Percentiles rank a stretch among this genome's conserved stretches.
Evolutionary conservation across 768 basidiomycete species (phyloP).

Genomic region (Terana coerulea): DNA sequence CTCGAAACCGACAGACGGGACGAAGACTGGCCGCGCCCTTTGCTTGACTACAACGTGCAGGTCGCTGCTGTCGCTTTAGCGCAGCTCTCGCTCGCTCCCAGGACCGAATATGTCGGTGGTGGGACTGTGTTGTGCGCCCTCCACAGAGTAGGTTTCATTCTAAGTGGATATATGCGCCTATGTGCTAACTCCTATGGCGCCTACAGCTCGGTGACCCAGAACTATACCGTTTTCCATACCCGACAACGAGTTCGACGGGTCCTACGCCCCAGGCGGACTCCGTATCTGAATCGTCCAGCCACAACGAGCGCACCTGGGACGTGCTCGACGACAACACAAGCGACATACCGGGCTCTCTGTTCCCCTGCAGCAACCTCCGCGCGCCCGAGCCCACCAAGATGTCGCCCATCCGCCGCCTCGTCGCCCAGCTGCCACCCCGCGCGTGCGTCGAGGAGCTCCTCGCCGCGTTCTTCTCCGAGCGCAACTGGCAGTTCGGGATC

Average conservation of each 20-base stretch:
- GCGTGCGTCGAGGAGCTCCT: constrained; percentile 15
- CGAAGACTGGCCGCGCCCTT: constrained; percentile 15
- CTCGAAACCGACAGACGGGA: not conserved
- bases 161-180: not conserved
- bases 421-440: constrained; percentile 23
- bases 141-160: constrained; percentile 34
- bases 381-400: not conserved
- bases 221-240: constrained; percentile 34
- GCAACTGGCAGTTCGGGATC: constrained; percentile 50
- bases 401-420: constrained; percentile 31
- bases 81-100: constrained; percentile 39
- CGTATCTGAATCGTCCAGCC: constrained; percentile 6
- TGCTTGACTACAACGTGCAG: constrained; percentile 33
- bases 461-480: constrained; percentile 37
- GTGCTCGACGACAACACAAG: constrained; percentile 23
- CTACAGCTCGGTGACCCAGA: constrained; percentile 33
- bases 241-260: constrained; percentile 30
- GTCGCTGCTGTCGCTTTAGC: constrained; percentile 38
- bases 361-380: not conserved
- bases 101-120: constrained; percentile 45
- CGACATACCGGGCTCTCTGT: not conserved
- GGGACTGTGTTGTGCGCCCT: constrained; percentile 46
- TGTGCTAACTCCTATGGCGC: constrained; percentile 5
- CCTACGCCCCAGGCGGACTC: not conserved
- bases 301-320: constrained; percentile 11